phyloP scores from a whole-genome alignment of 192 early-diverging fungal species.

The Backusella tarrabulga region DNA sequence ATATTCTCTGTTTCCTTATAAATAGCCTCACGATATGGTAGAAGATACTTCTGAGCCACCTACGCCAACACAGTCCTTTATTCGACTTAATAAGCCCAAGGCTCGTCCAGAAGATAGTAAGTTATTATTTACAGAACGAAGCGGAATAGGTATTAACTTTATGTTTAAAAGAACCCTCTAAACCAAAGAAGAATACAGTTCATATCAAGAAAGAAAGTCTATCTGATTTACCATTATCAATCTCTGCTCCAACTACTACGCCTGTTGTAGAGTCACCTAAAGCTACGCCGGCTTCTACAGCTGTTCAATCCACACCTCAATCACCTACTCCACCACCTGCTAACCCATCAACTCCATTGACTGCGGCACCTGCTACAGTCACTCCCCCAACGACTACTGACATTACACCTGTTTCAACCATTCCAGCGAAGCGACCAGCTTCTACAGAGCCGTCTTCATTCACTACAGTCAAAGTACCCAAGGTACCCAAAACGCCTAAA shows the following conservation, averaged over 20 bases:
- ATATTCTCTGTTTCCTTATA: not conserved
- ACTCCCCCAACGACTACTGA: constrained; percentile 25
- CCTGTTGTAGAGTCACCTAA: constrained; percentile 4
- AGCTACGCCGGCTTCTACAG: not conserved
- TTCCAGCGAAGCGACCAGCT: not conserved
- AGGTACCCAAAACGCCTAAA: constrained; percentile 21
- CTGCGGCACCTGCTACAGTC: constrained; percentile 24
- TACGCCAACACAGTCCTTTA: constrained; percentile 14
- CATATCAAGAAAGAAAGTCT: constrained; percentile 18
- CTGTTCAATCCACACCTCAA: not conserved
- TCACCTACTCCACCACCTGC: constrained; percentile 26
- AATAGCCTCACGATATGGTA: constrained; percentile 6
- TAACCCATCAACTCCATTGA: constrained; percentile 36
- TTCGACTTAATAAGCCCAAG: constrained; percentile 27
- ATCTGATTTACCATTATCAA: constrained; percentile 18
- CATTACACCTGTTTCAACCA: not conserved
- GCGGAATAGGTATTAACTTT: constrained; percentile 9
- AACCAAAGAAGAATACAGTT: constrained; percentile 20
- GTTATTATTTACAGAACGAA: not conserved
- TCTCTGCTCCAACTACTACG: not conserved
- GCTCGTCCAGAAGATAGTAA: constrained; percentile 9
- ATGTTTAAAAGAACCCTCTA: constrained; percentile 4
- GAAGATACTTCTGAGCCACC: constrained; percentile 20
- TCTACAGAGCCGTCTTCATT: not conserved
- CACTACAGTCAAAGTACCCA: constrained; percentile 20